Conservation (phyloP, 2,329 filamentous ascomycete species). For the Epichloe bromicola region DNA sequence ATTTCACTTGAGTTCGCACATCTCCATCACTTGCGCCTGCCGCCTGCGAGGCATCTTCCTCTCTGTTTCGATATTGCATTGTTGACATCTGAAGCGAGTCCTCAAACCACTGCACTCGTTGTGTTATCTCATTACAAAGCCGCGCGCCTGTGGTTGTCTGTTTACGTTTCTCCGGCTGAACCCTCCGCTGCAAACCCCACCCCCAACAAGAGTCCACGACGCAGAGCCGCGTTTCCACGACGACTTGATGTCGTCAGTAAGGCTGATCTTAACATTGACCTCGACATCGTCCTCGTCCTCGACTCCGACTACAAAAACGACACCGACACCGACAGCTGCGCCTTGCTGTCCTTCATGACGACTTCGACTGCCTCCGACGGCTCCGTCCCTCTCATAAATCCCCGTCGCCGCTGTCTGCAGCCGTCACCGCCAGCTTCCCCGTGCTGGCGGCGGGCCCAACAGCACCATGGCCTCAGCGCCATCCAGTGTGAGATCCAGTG, state of each 20-base stretch:
- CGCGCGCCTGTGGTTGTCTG: too few species aligned
- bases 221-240: neutral
- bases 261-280: neutral
- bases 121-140: too few species aligned
- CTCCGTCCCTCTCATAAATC: neutral
- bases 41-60: neutral
- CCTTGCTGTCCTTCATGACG: neutral
- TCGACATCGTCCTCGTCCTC: neutral
- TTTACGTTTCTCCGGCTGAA: too few species aligned
- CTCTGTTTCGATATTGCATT: neutral
- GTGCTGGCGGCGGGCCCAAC: conserved; percentile 8
- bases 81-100: neutral
- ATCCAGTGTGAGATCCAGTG: conserved; percentile 54
- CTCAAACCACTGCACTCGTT: too few species aligned
- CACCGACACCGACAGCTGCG: neutral
- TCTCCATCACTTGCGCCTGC: neutral
- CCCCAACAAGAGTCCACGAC: neutral
- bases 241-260: conserved; percentile 2
- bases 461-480: conserved; percentile 21
- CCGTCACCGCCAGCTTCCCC: conserved; percentile 4
- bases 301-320: neutral
- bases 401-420: neutral
- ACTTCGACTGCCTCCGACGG: neutral
- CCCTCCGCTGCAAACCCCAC: too few species aligned
- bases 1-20: neutral